Conservation (phyloP, 257 asterid species). For the Rhazya stricta region DNA sequence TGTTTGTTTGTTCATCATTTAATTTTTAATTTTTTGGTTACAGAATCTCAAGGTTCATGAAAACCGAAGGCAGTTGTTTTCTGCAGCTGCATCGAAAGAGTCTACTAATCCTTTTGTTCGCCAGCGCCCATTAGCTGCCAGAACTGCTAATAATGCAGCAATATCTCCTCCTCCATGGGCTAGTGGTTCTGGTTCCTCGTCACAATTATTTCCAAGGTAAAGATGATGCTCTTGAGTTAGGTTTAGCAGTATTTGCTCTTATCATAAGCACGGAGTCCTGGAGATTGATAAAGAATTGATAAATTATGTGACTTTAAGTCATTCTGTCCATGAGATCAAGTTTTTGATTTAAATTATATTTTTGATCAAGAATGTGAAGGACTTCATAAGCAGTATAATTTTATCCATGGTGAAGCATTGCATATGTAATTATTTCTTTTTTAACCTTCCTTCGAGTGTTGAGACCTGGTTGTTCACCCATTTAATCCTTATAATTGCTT, state of each 20-base stretch:
- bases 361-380: background rate
- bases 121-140: constrained; percentile 84
- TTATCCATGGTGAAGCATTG: background rate
- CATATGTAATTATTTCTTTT: background rate
- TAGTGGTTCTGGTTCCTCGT: constrained; percentile 43
- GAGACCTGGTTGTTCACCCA: background rate
- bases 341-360: background rate
- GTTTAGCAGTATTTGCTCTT: background rate
- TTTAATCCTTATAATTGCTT: background rate
- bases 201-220: constrained; percentile 59
- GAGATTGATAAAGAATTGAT: background rate
- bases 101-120: constrained; percentile 66
- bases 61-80: constrained; percentile 67
- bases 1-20: background rate
- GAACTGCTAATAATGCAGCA: constrained; percentile 52
- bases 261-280: background rate
- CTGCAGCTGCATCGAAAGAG: constrained; percentile 69
- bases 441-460: background rate
- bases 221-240: constrained; percentile 1
- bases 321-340: background rate
- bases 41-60: constrained; percentile 80
- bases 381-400: background rate
- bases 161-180: constrained; percentile 87
- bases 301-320: background rate
- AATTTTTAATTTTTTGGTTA: constrained; percentile 1